A percentile compares a stretch with the other conserved stretches of the same genome.
Evolutionary conservation across 1,284 basidiomycete species (phyloP).

Genomic region (Ceratobasidium sp.): DNA sequence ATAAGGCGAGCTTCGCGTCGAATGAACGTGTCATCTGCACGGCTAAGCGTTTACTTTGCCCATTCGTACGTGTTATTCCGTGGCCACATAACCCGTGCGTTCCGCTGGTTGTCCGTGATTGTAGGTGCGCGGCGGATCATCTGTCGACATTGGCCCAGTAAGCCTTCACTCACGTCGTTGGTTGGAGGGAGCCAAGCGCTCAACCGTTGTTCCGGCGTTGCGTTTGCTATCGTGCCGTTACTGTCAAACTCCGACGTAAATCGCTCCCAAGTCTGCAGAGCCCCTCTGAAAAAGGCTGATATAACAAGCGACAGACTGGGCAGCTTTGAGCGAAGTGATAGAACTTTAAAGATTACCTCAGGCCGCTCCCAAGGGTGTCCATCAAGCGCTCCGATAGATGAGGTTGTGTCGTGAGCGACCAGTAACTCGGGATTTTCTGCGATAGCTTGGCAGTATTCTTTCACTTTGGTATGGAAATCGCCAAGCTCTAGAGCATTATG

Average conservation of each 20-base stretch:
- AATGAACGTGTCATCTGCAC: not conserved
- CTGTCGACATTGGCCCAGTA: conserved; percentile 14
- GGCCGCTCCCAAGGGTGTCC: too few relatives aligned
- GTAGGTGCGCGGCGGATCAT: conserved; percentile 11
- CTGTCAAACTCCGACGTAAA: conserved; percentile 35
- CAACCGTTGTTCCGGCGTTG: conserved; percentile 5
- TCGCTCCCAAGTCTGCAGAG: conserved; percentile 14
- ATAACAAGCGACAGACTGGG: too few relatives aligned
- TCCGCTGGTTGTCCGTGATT: conserved; percentile 18
- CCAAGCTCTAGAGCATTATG: too few relatives aligned
- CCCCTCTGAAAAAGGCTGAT: too few relatives aligned
- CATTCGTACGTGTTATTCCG: conserved; percentile 12
- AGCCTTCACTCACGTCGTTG: conserved; percentile 25
- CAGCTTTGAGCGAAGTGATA: too few relatives aligned
- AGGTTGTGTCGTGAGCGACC: too few relatives aligned
- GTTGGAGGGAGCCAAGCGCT: conserved; percentile 22
- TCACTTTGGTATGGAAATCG: too few relatives aligned
- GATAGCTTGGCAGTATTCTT: too few relatives aligned
- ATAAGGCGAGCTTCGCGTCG: too few relatives aligned
- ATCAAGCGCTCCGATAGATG: too few relatives aligned
- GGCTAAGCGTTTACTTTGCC: not conserved
- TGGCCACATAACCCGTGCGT: conserved; percentile 16
- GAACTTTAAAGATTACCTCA: too few relatives aligned
- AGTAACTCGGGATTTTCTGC: too few relatives aligned
- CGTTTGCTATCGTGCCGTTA: conserved; percentile 1